Evolutionary conservation across 331 rosid genomes (phyloP).

Genomic region (Quercus phellos): DNA sequence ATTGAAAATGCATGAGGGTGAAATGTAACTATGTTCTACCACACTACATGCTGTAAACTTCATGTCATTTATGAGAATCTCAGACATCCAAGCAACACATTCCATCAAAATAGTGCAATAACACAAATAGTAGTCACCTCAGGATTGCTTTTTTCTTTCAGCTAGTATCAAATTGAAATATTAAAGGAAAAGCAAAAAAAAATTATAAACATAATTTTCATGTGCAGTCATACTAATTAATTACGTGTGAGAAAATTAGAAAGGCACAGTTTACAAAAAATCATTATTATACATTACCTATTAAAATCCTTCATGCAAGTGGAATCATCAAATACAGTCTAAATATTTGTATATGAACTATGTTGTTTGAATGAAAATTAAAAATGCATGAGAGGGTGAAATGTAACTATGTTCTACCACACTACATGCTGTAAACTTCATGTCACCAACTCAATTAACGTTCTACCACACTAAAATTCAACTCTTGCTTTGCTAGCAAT

Average conservation of each 20-base stretch:
- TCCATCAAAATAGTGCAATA: conserved; percentile 19
- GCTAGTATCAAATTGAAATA: conserved; percentile 3
- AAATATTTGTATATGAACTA: background rate
- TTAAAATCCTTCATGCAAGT: background rate
- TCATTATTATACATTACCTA: background rate
- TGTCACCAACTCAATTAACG: background rate
- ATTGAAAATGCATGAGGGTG: background rate
- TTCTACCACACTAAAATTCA: background rate
- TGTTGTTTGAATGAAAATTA: background rate
- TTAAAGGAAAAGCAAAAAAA: background rate
- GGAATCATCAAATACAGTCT: background rate
- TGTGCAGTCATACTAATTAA: no score
- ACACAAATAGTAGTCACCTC: background rate
- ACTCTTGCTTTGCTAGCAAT: background rate
- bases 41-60: background rate
- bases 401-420: background rate
- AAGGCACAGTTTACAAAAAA: background rate
- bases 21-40: background rate
- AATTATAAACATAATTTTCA: background rate
- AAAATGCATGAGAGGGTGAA: background rate
- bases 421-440: background rate
- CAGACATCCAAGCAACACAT: background rate
- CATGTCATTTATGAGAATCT: no score
- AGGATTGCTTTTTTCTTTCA: background rate
- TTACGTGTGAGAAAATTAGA: background rate